Base-by-base conservation (phyloP, 2,329 filamentous ascomycete genomes). In the Coniella lustricola region DNA sequence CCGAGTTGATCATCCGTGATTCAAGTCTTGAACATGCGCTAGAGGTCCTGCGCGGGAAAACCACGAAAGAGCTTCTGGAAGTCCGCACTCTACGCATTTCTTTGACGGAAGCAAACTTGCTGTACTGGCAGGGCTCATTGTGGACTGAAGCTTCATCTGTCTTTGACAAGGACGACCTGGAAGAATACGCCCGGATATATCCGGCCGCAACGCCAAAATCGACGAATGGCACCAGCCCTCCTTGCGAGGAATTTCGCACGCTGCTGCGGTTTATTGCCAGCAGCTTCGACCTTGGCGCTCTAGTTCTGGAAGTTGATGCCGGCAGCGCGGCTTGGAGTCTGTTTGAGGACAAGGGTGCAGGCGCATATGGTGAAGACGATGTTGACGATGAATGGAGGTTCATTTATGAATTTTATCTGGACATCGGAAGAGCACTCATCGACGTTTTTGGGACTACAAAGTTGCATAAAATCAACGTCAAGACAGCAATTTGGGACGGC, bases 371-470 rank as follows among this genome's bases (percentile, higher is more conserved):
- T 16, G 18, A 18, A 20, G 41, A 44, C 31, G 32, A 44, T 17
- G 17, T 35, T 14, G 41, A 44, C 25, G 12, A 16, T 10, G 17
- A 44, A 17, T 44, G 41, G 41, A 35, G 31, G 18, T 44, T 44
- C 13, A 20, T 44, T 5, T 44, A 44, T 35, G 18, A 44, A 2
- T 44, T 21, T 22, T 35, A 35, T 35, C 18, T 44, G 31, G 41
- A 44, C 17, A 14, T 44, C 31, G 41, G 41, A 44, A 44, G 41
- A 32, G 41, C 41, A 32, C 31, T 44, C 13, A 32, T 32, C 32
- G 41, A 44, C 13, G 31, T 35, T 17, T 44, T 44, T 35, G 31
- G 17, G 18, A 32, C 13, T n/a, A 14, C 31, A 20, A 20, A 35
- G 32, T 32, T 44, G 17, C 41, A 20, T 4, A 14, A 4, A 32